A percentile compares a stretch with the other conserved stretches of the same genome.
These are phyloP conservation scores for Casuarina equisetifolia DNA, from an alignment of 306 rosid genomes.

Conservation along the genomic window DNA sequence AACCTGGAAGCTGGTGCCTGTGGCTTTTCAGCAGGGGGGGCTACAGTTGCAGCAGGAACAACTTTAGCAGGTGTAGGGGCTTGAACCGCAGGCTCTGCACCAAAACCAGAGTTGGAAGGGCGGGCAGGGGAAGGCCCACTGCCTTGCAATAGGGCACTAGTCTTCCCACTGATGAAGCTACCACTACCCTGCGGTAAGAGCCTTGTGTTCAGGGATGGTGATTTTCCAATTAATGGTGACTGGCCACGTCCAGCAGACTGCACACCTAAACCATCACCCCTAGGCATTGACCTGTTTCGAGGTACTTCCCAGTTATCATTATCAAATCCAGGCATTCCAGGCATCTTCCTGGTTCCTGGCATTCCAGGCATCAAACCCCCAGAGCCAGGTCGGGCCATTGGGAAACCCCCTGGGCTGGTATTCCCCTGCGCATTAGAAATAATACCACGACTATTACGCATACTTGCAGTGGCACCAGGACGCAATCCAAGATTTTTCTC, in stretches of 20 bases:
- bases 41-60: slow-evolving; percentile 26
- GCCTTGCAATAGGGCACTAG: slow-evolving; percentile 83
- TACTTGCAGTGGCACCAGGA: slow-evolving; percentile 92
- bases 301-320: slow-evolving; percentile 89
- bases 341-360: slow-evolving; percentile 95
- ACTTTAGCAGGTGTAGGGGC: slow-evolving; percentile 47
- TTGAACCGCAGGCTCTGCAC: slow-evolving; percentile 47
- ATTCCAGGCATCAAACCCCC: slow-evolving; percentile 99
- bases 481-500: slow-evolving; percentile 95
- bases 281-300: slow-evolving; percentile 60
- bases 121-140: slow-evolving; percentile 53
- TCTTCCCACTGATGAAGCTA: slow-evolving; percentile 64
- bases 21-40: slow-evolving; percentile 46
- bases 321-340: slow-evolving; percentile 91
- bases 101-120: slow-evolving; percentile 38
- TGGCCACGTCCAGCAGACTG: slow-evolving; percentile 69
- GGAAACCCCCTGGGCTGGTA: slow-evolving; percentile 60
- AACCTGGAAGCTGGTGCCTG: slow-evolving; percentile 48
- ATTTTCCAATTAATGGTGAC: slow-evolving; percentile 53
- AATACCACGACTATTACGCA: slow-evolving; percentile 61
- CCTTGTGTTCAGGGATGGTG: slow-evolving; percentile 58
- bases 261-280: slow-evolving; percentile 58
- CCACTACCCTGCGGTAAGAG: slow-evolving; percentile 88
- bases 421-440: slow-evolving; percentile 62
- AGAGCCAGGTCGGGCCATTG: slow-evolving; percentile 69